These are phyloP conservation scores for Aspergillus piperis DNA, from an alignment of 2,329 filamentous ascomycete species.

Conservation along the genomic window DNA sequence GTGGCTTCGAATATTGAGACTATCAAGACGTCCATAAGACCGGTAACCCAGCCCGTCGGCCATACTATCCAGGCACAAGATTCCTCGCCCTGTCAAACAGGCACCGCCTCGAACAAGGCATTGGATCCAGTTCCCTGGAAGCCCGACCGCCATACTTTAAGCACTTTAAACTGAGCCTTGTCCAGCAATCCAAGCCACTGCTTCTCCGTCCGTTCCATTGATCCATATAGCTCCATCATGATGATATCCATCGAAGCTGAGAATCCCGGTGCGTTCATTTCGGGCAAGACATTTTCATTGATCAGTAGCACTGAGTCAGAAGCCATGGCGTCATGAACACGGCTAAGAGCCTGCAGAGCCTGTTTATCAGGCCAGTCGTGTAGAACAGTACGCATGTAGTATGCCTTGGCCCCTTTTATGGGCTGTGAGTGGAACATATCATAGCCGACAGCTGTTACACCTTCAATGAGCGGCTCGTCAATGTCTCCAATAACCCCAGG, in stretches of 20 bases:
- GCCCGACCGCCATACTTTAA: constrained; percentile 5
- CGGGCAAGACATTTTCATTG: constrained; percentile 29
- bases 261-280: constrained; percentile 10
- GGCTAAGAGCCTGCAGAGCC: constrained; percentile 17
- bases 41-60: too few relatives aligned
- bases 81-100: not conserved
- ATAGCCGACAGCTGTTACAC: constrained; percentile 13
- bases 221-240: constrained; percentile 24
- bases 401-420: constrained; percentile 25
- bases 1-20: too few relatives aligned
- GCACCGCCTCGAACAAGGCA: constrained; percentile 10
- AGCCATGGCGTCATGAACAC: constrained; percentile 25
- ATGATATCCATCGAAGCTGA: constrained; percentile 19
- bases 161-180: constrained; percentile 18
- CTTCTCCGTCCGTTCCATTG: constrained; percentile 23
- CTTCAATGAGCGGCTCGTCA: constrained; percentile 14
- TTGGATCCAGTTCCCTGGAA: not conserved
- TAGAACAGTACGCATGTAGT: constrained; percentile 29
- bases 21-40: too few relatives aligned
- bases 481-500: constrained; percentile 34
- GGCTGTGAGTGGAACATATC: constrained; percentile 27
- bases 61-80: too few relatives aligned
- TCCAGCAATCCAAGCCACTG: constrained; percentile 26
- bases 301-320: constrained; percentile 30
- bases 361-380: constrained; percentile 32